A percentile compares a stretch with the other conserved stretches of the same genome.
phyloP scores from a whole-genome alignment of 305 asterid genomes.

The Fraxinus dipetala region DNA sequence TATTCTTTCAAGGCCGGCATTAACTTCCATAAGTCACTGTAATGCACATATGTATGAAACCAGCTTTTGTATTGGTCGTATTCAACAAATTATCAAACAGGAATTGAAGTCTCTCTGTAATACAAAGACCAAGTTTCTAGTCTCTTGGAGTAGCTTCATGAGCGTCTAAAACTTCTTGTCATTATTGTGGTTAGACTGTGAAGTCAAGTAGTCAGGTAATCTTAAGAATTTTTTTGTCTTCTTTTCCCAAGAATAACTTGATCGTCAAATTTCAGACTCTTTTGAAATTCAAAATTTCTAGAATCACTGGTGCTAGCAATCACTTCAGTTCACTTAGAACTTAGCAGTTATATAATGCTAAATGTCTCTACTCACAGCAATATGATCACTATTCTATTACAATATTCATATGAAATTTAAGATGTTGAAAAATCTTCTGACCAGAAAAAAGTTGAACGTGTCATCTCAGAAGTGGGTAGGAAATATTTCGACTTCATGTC shows the following conservation, averaged over 20 bases:
- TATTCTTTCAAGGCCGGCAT: background rate
- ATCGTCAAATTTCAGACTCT: background rate
- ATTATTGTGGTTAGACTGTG: background rate
- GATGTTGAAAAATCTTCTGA: background rate
- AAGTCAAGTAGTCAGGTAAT: background rate
- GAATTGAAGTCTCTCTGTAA: background rate
- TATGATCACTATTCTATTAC: background rate
- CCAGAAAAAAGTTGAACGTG: background rate
- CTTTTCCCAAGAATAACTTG: background rate
- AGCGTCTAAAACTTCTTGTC: background rate
- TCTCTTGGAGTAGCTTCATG: background rate
- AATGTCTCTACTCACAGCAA: background rate
- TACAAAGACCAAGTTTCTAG: background rate
- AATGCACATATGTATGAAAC: background rate
- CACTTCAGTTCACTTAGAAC: background rate
- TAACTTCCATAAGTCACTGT: background rate
- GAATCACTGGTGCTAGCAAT: background rate
- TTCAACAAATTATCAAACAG: background rate
- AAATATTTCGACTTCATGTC: background rate
- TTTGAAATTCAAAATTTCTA: background rate
- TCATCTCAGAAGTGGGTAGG: background rate
- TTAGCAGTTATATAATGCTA: background rate
- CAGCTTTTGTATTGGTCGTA: background rate
- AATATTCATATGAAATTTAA: background rate
- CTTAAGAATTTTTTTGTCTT: background rate